Conservation (phyloP, 2,329 filamentous ascomycete species). For the Amesomyces nigricolor region DNA sequence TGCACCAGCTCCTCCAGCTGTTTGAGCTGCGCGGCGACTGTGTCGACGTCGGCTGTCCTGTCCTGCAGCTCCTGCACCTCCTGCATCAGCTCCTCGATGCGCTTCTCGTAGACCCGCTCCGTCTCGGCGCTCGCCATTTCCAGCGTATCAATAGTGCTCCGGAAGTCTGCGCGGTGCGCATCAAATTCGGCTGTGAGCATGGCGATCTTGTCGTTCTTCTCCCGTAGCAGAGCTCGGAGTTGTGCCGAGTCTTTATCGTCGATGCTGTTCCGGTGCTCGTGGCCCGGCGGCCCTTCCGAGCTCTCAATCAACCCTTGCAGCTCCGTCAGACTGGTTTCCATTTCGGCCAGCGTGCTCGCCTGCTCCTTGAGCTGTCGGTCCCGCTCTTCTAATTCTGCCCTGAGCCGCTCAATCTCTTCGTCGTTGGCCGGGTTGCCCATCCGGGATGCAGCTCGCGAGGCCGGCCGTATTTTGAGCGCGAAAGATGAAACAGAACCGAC, state of each 20-base stretch:
- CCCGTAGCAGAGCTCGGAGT: slow-evolving; percentile 73
- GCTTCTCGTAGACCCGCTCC: slow-evolving; percentile 89
- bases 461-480: slow-evolving; percentile 47
- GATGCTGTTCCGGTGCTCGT: slow-evolving; percentile 39
- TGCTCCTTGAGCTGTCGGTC: slow-evolving; percentile 88
- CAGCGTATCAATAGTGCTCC: slow-evolving; percentile 92
- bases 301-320: slow-evolving; percentile 63
- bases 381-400: slow-evolving; percentile 70
- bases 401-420: slow-evolving; percentile 69
- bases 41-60: slow-evolving; percentile 81
- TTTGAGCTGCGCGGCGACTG: slow-evolving; percentile 84
- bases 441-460: slow-evolving; percentile 41
- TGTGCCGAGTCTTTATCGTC: slow-evolving; percentile 70
- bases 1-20: slow-evolving; percentile 94
- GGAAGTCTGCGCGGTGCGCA: slow-evolving; percentile 87
- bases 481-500: slow-evolving; percentile 51
- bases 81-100: slow-evolving; percentile 77
- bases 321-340: slow-evolving; percentile 83
- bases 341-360: slow-evolving; percentile 72
- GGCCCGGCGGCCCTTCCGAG: slow-evolving; percentile 37
- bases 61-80: slow-evolving; percentile 80
- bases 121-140: slow-evolving; percentile 95
- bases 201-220: slow-evolving; percentile 96
- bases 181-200: slow-evolving; percentile 94
- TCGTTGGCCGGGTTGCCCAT: slow-evolving; percentile 43